Evolutionary conservation across 805 yeast genomes (phyloP).

Genomic region (Candida pseudoglaebosa): DNA sequence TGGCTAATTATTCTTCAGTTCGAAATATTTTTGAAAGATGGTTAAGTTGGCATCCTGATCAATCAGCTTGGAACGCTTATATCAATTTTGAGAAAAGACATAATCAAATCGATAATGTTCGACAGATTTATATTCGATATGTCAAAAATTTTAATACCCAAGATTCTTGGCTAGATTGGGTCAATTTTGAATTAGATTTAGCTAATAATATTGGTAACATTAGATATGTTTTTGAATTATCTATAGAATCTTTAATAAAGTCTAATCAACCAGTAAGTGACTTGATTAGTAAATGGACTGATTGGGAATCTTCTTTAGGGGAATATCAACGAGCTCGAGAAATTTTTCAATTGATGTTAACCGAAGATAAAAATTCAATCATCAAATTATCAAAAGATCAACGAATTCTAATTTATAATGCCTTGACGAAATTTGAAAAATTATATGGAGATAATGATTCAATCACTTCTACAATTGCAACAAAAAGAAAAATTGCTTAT

Average conservation of each 20-base stretch:
- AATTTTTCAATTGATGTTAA: slow-evolving; percentile 50
- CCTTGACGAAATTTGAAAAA: slow-evolving; percentile 58
- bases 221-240: slow-evolving; percentile 63
- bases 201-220: slow-evolving; percentile 32
- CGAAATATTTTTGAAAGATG: slow-evolving; percentile 71
- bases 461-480: slow-evolving; percentile 48
- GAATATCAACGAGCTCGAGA: slow-evolving; percentile 63
- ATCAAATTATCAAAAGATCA: slow-evolving; percentile 26
- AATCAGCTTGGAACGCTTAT: slow-evolving; percentile 70
- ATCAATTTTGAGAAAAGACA: slow-evolving; percentile 70
- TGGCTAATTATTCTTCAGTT: slow-evolving; percentile 59
- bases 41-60: slow-evolving; percentile 72
- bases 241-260: slow-evolving; percentile 50
- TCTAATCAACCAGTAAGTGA: slow-evolving; percentile 12
- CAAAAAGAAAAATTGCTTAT: slow-evolving; percentile 55
- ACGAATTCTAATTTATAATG: slow-evolving; percentile 29
- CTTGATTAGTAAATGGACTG: slow-evolving; percentile 54
- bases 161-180: slow-evolving; percentile 73
- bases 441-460: slow-evolving; percentile 54
- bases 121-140: slow-evolving; percentile 56
- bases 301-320: slow-evolving; percentile 60
- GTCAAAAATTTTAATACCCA: slow-evolving; percentile 31
- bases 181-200: slow-evolving; percentile 55
- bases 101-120: slow-evolving; percentile 49
- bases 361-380: slow-evolving; percentile 13